Conservation (phyloP, 331 rosid species). For the Telfairia occidentalis region DNA sequence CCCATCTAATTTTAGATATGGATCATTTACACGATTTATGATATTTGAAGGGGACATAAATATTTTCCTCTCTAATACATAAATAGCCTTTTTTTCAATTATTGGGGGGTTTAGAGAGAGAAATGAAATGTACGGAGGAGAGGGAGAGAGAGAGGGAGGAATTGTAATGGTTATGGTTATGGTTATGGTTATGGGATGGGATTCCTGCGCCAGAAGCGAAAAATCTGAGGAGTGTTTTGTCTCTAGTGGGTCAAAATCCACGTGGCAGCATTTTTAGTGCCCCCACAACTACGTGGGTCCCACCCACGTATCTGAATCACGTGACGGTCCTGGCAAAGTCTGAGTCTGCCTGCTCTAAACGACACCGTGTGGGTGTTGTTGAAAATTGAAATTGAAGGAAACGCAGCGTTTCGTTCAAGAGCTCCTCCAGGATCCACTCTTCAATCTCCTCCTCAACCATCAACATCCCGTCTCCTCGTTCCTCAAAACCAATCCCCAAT, state of each 20-base stretch:
- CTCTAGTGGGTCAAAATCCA: constrained; percentile 34
- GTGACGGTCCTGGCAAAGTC: constrained; percentile 30
- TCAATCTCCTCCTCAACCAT: constrained; percentile 62
- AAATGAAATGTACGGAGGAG: background rate
- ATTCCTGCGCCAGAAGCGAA: constrained; percentile 38
- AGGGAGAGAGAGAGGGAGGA: background rate
- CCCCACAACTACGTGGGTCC: constrained; percentile 10
- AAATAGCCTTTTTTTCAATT: background rate
- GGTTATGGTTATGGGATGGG: constrained; percentile 17
- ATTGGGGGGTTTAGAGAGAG: background rate
- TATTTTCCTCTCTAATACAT: background rate
- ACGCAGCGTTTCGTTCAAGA: constrained; percentile 42
- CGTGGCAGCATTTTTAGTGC: constrained; percentile 15
- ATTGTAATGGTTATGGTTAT: no score
- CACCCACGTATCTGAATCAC: constrained; percentile 41
- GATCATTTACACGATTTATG: constrained; percentile 3
- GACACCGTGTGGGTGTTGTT: constrained; percentile 28
- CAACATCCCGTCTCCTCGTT: constrained; percentile 42
- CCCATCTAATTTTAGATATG: background rate
- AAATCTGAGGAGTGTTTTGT: constrained; percentile 25
- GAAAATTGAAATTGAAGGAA: no score
- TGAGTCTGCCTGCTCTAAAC: background rate
- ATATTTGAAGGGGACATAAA: background rate
- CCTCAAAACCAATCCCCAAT: constrained; percentile 27
- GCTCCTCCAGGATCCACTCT: constrained; percentile 45